Base-by-base conservation (phyloP, 257 asterid genomes). In the Nicotiana sylvestris region DNA sequence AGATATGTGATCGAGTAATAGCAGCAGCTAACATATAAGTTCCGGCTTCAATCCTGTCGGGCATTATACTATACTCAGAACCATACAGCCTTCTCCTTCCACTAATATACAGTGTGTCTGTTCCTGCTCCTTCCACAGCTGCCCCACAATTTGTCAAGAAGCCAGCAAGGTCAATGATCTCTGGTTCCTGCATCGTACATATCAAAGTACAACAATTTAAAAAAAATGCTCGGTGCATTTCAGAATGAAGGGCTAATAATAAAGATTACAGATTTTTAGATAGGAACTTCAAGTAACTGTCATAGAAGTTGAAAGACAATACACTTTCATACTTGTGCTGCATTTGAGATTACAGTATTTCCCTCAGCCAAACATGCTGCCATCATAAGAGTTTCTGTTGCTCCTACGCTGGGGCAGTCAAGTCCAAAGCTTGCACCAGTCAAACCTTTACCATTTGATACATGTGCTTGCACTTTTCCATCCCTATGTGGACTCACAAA, bases 301-400 rank as follows among this genome's bases (percentile, higher is more conserved):
- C 37, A 15, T 74, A 79, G 60, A 79, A 79, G 82, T 37, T 35
- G 80, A 58, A 82, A 51, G 49, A 43, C 39, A 12, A 35, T 39
- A 17, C 16, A 5, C 61, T 62, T 13, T 43, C 85, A n/a, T 84
- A 89, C 92, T 82, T 62, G 84, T 37, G 92, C 91, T 35, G 87
- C 90, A 74, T 89, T 87, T 9, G 87, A 79, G 65, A 89, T 89
- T 57, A 82, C 55, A 6, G 91, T 85, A 10, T 67, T 85, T 57
- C 92, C 91, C 8, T 86, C 21, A 16, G 92, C 92, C 88, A 87
- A 9, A 78, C 83, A 83, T 8, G 91, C 92, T 3, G 92, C 92
- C 91, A 89, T 89, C 84, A 89, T 86, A 18, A 86, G 91, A 27
- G 92, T 89, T 87, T 89, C 85, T 57, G 92, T 89, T 49, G 92